These are phyloP conservation scores for Phytophthora idaei DNA, from an alignment of 352 stramenopile species.

Conservation along the genomic window DNA sequence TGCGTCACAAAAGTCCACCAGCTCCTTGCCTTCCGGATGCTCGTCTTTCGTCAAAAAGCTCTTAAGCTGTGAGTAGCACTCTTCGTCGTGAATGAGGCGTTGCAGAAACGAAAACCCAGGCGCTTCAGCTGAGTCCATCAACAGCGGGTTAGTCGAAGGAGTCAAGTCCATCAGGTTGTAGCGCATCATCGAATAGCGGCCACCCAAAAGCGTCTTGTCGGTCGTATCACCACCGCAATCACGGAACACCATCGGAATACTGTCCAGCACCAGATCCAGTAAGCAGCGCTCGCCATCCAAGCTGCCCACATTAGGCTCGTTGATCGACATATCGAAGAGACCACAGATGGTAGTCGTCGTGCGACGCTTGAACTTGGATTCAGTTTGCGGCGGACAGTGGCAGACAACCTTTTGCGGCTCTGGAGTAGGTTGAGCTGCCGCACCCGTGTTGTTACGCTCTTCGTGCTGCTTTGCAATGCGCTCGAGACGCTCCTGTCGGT, in stretches of 20 bases:
- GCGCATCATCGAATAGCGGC: slow-evolving; percentile 78
- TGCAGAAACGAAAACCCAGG: slow-evolving; percentile 87
- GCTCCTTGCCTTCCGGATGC: slow-evolving; percentile 56
- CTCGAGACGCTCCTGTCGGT: slow-evolving; percentile 71
- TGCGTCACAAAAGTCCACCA: slow-evolving; percentile 83
- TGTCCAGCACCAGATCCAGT: slow-evolving; percentile 83
- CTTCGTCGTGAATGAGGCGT: slow-evolving; percentile 87
- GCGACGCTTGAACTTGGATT: slow-evolving; percentile 43
- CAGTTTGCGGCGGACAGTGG: slow-evolving; percentile 32
- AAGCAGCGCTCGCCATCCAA: slow-evolving; percentile 81
- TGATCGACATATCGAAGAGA: slow-evolving; percentile 80
- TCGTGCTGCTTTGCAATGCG: slow-evolving; percentile 68
- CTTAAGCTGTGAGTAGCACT: slow-evolving; percentile 87
- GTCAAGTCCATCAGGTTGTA: slow-evolving; percentile 72
- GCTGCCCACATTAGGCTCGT: slow-evolving; percentile 74
- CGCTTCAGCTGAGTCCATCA: slow-evolving; percentile 68
- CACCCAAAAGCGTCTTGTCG: slow-evolving; percentile 86
- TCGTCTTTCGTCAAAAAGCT: slow-evolving; percentile 72
- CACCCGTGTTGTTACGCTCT: slow-evolving; percentile 64
- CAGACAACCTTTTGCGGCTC: slow-evolving; percentile 37
- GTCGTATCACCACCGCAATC: slow-evolving; percentile 86
- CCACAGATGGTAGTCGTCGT: slow-evolving; percentile 61
- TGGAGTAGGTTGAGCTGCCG: slow-evolving; percentile 18
- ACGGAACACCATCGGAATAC: slow-evolving; percentile 86
- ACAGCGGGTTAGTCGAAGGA: slow-evolving; percentile 49